These are phyloP conservation scores for Dipteronia sinensis DNA, from an alignment of 345 rosid species.

Conservation along the genomic window DNA sequence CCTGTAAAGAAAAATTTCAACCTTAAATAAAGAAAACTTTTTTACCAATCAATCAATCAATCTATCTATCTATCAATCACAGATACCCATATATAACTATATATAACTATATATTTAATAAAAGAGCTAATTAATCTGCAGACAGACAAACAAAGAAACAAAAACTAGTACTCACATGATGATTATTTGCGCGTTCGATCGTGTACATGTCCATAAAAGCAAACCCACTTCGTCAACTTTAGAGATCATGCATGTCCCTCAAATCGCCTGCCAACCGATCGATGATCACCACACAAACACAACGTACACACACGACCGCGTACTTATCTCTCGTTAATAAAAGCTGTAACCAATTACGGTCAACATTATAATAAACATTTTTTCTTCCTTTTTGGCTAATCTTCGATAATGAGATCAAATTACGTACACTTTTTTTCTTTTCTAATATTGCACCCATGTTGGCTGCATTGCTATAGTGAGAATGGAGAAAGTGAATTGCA, in stretches of 20 bases:
- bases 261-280: neutral
- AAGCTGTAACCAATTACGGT: too few species aligned
- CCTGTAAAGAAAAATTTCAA: too few species aligned
- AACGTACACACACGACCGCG: neutral
- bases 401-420: too few species aligned
- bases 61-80: too few species aligned
- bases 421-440: too few species aligned
- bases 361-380: too few species aligned
- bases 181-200: neutral
- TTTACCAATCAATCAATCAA: too few species aligned
- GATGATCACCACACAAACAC: neutral
- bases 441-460: too few species aligned
- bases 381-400: too few species aligned
- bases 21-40: neutral
- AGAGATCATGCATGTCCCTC: slow-evolving; percentile 4
- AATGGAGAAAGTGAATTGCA: neutral
- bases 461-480: neutral
- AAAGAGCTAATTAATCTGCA: neutral
- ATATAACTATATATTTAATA: too few species aligned
- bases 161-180: neutral
- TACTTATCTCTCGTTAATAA: too few species aligned
- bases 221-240: slow-evolving; percentile 15
- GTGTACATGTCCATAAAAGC: slow-evolving; percentile 4
- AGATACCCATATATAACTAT: too few species aligned
- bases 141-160: neutral